Conservation (phyloP, 2,329 filamentous ascomycete genomes). For the Colletotrichum sp. region DNA sequence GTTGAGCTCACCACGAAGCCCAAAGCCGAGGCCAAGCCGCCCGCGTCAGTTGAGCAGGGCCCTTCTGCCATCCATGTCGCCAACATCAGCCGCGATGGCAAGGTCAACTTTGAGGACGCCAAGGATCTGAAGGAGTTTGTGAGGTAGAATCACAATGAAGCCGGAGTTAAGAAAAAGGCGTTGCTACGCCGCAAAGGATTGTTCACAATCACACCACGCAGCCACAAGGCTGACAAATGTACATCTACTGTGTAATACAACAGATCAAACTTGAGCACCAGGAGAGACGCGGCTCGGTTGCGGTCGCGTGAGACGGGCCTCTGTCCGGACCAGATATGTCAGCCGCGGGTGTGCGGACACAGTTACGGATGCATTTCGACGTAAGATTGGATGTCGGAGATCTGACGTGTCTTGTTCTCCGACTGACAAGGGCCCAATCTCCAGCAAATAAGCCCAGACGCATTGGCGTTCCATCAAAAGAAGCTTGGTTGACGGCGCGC, state of each 20-base stretch:
- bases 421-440: neutral
- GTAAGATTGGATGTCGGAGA: neutral
- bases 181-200: neutral
- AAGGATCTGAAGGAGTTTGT: conserved; percentile 64
- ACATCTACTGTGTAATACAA: conserved; percentile 22
- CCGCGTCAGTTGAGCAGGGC: conserved; percentile 33
- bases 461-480: neutral
- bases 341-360: neutral
- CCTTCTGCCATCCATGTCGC: conserved; percentile 59
- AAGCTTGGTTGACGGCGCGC: neutral
- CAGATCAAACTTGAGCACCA: neutral
- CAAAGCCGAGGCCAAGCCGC: conserved; percentile 33
- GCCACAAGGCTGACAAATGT: conserved; percentile 3
- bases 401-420: neutral
- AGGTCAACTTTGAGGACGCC: conserved; percentile 69
- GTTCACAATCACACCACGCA: neutral
- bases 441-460: neutral
- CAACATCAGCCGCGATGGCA: conserved; percentile 63
- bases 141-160: conserved; percentile 29
- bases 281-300: neutral
- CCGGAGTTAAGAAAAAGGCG: neutral
- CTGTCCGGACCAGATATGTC: neutral
- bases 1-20: conserved; percentile 51
- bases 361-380: neutral
- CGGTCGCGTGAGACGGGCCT: neutral